Base-by-base conservation (phyloP, 352 stramenopile species). In the Phytophthora sojae region DNA sequence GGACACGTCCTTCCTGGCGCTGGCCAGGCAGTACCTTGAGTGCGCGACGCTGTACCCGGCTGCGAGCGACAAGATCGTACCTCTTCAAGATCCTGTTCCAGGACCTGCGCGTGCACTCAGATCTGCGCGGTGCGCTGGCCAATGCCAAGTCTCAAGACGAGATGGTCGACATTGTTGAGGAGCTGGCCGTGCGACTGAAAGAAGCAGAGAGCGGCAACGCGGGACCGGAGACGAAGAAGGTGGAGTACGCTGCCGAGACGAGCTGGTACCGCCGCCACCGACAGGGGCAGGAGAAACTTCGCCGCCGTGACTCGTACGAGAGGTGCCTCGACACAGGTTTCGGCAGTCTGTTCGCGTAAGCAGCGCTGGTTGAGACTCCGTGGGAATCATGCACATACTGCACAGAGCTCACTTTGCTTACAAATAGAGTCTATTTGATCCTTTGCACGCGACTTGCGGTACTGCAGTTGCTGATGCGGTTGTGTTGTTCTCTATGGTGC, bases 21-120 rank as follows among this genome's bases (percentile, higher is more conserved):
- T 99, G 58, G 97, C 97, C 7, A 80, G 79, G 53, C 88, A 99
- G 67, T 99, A 99, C 69, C 62, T 99, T 0, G 78, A 82, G 3
- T 84, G 97, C 44, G 89, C 88, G 0, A 77, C 81, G 52, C 71
- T 91, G 64, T 98, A 98, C 74, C 95, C 96, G 17, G 88, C 93
- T 12, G 81, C 80, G 9, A 92, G 73, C 59, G 79, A 91, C 39
- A 95, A 95, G 71, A 95, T 97, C 64, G 78, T 96, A 97, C 55
- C 60, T 97, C 3, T 97, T 97, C 75, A 97, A 97, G 80, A 84
- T 97, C 17, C 66, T 97, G 44, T 95, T 95, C 69, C 88, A 96
- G 64, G 89, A 96, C 57, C 61, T 96, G 57, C 80, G 83, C 26
- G 81, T 93, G 9, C 86, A 94, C 67, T 90, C 82, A 3, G 89